A percentile compares a stretch with the other conserved stretches of the same genome.
These are phyloP conservation scores for Asterophora lycoperdoides DNA, from an alignment of 768 basidiomycete species.

Conservation along the genomic window DNA sequence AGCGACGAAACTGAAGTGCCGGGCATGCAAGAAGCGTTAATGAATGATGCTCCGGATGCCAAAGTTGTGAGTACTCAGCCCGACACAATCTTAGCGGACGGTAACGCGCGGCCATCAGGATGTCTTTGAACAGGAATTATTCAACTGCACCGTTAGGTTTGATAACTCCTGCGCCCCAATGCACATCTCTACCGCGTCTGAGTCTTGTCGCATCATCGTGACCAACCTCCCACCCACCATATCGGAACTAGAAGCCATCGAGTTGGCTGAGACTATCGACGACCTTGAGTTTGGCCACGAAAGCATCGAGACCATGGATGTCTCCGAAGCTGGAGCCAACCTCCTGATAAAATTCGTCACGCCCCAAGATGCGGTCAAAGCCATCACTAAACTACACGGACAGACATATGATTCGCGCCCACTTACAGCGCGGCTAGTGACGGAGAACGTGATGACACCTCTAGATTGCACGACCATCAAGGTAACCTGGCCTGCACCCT, in stretches of 20 bases:
- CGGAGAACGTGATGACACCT: constrained; percentile 10
- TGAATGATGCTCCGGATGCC: no score
- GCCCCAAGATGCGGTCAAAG: constrained; percentile 26
- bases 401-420: constrained; percentile 19
- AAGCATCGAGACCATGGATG: constrained; percentile 18
- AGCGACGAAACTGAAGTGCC: no score
- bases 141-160: constrained; percentile 27
- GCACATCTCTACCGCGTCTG: constrained; percentile 32
- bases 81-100: background rate
- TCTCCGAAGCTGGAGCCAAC: constrained; percentile 17
- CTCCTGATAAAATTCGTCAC: constrained; percentile 27
- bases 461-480: constrained; percentile 29
- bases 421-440: constrained; percentile 26
- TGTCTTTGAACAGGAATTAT: constrained; percentile 18
- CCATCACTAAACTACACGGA: constrained; percentile 31
- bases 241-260: constrained; percentile 25
- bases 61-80: no score
- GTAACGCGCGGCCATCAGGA: constrained; percentile 1
- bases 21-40: no score
- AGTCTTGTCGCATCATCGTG: constrained; percentile 31
- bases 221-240: constrained; percentile 36
- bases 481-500: constrained; percentile 43
- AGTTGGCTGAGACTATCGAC: constrained; percentile 29
- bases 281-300: constrained; percentile 21
- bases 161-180: constrained; percentile 27